Conservation (phyloP, 805 yeast species). For the Wickerhamomyces alni region DNA sequence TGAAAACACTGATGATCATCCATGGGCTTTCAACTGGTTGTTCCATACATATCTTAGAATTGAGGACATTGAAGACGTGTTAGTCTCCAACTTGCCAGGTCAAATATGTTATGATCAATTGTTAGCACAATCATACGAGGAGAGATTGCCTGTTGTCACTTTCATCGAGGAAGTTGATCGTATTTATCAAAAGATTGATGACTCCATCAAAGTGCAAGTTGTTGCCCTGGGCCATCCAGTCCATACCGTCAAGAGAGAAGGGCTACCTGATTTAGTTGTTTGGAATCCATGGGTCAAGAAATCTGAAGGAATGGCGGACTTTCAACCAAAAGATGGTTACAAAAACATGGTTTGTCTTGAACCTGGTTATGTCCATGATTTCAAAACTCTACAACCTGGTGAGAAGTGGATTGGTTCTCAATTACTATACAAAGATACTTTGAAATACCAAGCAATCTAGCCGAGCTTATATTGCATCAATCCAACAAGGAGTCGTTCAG, state of each 20-base stretch:
- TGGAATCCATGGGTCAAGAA: constrained; percentile 97
- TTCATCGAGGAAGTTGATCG: constrained; percentile 81
- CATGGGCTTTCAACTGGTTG: constrained; percentile 86
- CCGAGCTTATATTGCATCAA: background rate
- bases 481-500: background rate
- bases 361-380: constrained; percentile 81
- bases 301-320: constrained; percentile 81
- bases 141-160: constrained; percentile 68
- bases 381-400: constrained; percentile 61
- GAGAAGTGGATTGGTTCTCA: constrained; percentile 73
- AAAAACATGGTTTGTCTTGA: constrained; percentile 90
- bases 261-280: constrained; percentile 69
- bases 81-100: constrained; percentile 75
- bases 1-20: constrained; percentile 54
- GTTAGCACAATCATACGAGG: constrained; percentile 51
- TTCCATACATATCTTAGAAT: constrained; percentile 86
- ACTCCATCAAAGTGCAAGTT: constrained; percentile 55
- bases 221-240: constrained; percentile 65
- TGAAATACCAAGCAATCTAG: constrained; percentile 51
- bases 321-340: constrained; percentile 79
- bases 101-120: constrained; percentile 73
- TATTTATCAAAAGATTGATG: constrained; percentile 61
- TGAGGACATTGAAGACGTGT: constrained; percentile 69
- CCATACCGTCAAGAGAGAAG: constrained; percentile 59
- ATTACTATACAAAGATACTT: constrained; percentile 47